phyloP scores from a whole-genome alignment of 768 basidiomycete genomes.

The Ramaria rubella region DNA sequence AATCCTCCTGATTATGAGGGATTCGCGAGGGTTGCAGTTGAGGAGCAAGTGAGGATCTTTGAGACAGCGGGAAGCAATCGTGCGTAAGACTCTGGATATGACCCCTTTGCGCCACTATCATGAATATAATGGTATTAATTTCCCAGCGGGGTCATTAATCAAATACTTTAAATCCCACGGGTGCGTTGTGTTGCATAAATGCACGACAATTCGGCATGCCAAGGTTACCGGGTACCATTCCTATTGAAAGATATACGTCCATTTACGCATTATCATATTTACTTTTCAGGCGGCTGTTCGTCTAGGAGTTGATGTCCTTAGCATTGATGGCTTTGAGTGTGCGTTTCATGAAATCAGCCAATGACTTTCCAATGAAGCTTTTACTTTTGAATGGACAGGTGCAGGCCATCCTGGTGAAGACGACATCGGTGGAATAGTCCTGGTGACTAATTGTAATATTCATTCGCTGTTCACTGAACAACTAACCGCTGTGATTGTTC shows the following conservation, averaged over 20 bases:
- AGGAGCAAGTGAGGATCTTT: slow-evolving; percentile 82
- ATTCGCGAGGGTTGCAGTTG: slow-evolving; percentile 73
- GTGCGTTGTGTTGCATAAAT: slow-evolving; percentile 85
- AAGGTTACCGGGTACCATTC: slow-evolving; percentile 40
- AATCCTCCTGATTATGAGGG: slow-evolving; percentile 88
- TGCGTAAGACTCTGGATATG: slow-evolving; percentile 22
- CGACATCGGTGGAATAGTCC: slow-evolving; percentile 80
- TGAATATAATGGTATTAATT: neutral
- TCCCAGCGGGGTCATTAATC: slow-evolving; percentile 67
- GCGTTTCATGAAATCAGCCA: too few species aligned
- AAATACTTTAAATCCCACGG: slow-evolving; percentile 72
- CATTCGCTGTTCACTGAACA: neutral
- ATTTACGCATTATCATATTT: neutral
- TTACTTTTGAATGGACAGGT: slow-evolving; percentile 39
- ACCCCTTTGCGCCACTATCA: neutral
- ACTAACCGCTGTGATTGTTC: neutral
- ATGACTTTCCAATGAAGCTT: neutral
- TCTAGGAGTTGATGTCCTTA: slow-evolving; percentile 78
- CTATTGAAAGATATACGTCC: too few species aligned
- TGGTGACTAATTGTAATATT: slow-evolving; percentile 40
- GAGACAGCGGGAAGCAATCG: slow-evolving; percentile 93
- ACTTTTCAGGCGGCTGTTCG: slow-evolving; percentile 51
- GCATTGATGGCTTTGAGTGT: slow-evolving; percentile 93
- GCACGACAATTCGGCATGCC: slow-evolving; percentile 80
- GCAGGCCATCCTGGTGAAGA: slow-evolving; percentile 95